Evolutionary conservation across 345 rosid genomes (phyloP), one percentile per base, ranked within the genome.

Genomic region (Eucalyptus albens): DNA sequence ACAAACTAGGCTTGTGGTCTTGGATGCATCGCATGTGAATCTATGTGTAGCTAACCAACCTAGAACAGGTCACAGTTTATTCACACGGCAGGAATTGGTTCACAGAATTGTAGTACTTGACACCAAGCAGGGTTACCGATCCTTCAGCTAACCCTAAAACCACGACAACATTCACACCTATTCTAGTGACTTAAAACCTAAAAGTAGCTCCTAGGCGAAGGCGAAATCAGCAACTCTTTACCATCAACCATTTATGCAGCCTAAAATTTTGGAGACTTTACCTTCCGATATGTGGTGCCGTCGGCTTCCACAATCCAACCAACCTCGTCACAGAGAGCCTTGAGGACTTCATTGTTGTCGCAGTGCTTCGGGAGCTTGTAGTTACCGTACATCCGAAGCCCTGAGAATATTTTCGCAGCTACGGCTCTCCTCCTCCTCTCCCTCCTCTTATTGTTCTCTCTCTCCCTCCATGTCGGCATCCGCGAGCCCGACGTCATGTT

Each of bases 311-410:
- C 99, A 88, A 90, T 91, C 99, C 99, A 97, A 51, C 99, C 99
- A 77, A 98, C 99, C 77, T 97, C 99, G 60, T 93, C 91, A 88
- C 99, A 97, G 67, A 97, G 94, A 19, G 99, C 98, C 90, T 95
- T 97, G 91, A 97, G 97, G 60, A 97, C 98, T 69, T 97, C 98
- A 86, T 97, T 97, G 92, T 96, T 97, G 91, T 97, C 99, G 67
- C 97, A 97, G 93, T 97, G 99, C 93, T 97, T 97, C 0, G 99
- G 99, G 13, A 97, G 98, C 94, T 95, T 95, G 93, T 89, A 97
- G 91, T 95, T 96, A 0, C 99, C 99, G 87, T 94, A 95, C 95
- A 94, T 93, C 93, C 99, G 93, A 17, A 97, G 93, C 31, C 99
- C 99, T 5, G 97, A 56, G 92, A 94, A 97, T 91, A 97, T 96